phyloP scores from a whole-genome alignment of 345 rosid genomes.

The Euphorbia tirucalli region DNA sequence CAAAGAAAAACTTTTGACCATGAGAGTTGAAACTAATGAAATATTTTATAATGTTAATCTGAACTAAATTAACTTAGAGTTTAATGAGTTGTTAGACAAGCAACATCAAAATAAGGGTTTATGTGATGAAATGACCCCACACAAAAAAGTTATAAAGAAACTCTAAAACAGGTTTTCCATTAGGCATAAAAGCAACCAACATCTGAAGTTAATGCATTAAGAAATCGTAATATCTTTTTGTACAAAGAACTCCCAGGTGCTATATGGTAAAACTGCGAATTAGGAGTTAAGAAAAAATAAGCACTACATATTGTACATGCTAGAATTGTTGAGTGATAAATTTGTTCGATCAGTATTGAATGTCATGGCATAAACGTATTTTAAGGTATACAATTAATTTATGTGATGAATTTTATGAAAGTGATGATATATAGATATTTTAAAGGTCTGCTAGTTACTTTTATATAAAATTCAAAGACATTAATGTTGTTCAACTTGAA shows the following conservation, averaged over 20 bases:
- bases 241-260: not conserved
- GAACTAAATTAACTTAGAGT: not conserved
- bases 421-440: too few species aligned
- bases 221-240: not conserved
- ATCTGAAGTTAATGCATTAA: not conserved
- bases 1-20: not conserved
- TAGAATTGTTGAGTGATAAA: too few species aligned
- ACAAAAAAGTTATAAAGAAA: not conserved
- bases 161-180: not conserved
- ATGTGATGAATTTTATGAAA: too few species aligned
- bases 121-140: not conserved
- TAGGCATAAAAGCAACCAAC: not conserved
- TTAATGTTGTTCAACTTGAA: too few species aligned
- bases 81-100: not conserved
- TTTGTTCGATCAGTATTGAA: too few species aligned
- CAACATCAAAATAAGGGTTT: not conserved
- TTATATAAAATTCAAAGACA: too few species aligned
- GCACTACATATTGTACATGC: too few species aligned
- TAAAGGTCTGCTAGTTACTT: too few species aligned
- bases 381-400: too few species aligned
- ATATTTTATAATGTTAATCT: not conserved
- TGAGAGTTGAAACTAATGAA: not conserved
- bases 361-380: too few species aligned
- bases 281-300: too few species aligned
- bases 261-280: too few species aligned